Evolutionary conservation across 495 filamentous ascomycete genomes (phyloP).

Genomic region (Geopyxis carbonaria): DNA sequence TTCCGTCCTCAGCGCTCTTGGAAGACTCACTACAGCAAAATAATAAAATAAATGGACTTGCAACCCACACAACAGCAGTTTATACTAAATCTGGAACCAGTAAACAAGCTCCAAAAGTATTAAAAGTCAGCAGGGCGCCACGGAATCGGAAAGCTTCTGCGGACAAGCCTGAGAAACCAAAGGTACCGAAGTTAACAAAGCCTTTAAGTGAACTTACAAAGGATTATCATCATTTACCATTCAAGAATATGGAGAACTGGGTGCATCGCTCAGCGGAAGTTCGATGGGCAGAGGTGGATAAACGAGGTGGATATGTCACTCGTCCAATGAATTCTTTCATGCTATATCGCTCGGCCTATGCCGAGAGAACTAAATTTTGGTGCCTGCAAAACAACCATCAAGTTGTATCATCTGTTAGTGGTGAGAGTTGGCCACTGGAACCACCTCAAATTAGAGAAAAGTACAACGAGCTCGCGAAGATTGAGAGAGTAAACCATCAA

Average conservation of each 20-base stretch:
- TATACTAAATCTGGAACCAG: not conserved
- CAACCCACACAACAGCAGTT: too few species aligned
- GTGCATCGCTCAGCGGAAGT: slow-evolving; percentile 53
- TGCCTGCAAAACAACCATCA: slow-evolving; percentile 86
- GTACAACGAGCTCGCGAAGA: slow-evolving; percentile 63
- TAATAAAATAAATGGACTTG: too few species aligned
- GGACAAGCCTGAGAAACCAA: slow-evolving; percentile 28
- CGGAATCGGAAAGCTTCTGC: slow-evolving; percentile 14
- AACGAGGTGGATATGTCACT: slow-evolving; percentile 61
- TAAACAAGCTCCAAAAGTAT: not conserved
- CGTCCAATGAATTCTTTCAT: slow-evolving; percentile 98
- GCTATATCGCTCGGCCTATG: slow-evolving; percentile 87
- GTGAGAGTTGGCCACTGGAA: slow-evolving; percentile 74
- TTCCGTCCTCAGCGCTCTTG: too few species aligned
- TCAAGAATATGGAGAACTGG: slow-evolving; percentile 67
- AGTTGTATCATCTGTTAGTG: slow-evolving; percentile 69
- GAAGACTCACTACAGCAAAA: too few species aligned
- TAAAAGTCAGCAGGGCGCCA: slow-evolving; percentile 4
- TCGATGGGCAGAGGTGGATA: slow-evolving; percentile 49
- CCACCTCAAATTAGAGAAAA: slow-evolving; percentile 50
- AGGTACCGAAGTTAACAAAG: slow-evolving; percentile 37
- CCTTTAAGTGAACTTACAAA: slow-evolving; percentile 68
- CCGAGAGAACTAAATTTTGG: slow-evolving; percentile 68
- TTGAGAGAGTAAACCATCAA: slow-evolving; percentile 75
- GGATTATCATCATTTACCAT: slow-evolving; percentile 41